A percentile compares a stretch with the other conserved stretches of the same genome.
These are phyloP conservation scores for Tolypocladium album DNA, from an alignment of 2,329 filamentous ascomycete species.

Conservation along the genomic window DNA sequence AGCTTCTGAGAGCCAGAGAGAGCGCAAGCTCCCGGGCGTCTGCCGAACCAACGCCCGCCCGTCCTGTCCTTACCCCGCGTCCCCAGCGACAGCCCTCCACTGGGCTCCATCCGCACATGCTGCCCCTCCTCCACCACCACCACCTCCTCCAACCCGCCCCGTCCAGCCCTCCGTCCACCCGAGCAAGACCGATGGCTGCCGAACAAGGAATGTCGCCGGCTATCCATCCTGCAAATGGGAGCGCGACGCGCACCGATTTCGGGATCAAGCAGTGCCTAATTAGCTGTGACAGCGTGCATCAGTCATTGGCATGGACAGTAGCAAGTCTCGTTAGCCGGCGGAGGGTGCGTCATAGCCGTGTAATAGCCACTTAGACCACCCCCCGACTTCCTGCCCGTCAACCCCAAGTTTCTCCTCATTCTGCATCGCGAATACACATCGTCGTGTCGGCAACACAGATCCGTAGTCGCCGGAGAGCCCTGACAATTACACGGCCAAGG, in stretches of 20 bases:
- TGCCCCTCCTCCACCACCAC: not conserved
- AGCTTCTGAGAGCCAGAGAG: not conserved
- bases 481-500: too few species aligned
- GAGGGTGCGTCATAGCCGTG: not conserved
- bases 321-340: not conserved
- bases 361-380: not conserved
- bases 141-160: not conserved
- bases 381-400: not conserved
- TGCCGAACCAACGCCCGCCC: too few species aligned
- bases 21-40: too few species aligned
- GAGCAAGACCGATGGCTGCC: slow-evolving; percentile 24
- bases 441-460: not conserved
- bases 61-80: not conserved
- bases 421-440: not conserved
- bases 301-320: not conserved
- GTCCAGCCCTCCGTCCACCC: slow-evolving; percentile 17
- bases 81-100: not conserved
- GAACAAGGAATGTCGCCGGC: slow-evolving; percentile 7
- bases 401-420: not conserved
- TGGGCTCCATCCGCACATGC: not conserved
- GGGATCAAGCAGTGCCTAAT: not conserved
- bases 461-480: not conserved
- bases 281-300: not conserved
- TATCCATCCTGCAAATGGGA: not conserved
- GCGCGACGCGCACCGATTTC: not conserved